Base-by-base conservation (phyloP, 2,329 filamentous ascomycete genomes). In the Neonectria punicea region DNA sequence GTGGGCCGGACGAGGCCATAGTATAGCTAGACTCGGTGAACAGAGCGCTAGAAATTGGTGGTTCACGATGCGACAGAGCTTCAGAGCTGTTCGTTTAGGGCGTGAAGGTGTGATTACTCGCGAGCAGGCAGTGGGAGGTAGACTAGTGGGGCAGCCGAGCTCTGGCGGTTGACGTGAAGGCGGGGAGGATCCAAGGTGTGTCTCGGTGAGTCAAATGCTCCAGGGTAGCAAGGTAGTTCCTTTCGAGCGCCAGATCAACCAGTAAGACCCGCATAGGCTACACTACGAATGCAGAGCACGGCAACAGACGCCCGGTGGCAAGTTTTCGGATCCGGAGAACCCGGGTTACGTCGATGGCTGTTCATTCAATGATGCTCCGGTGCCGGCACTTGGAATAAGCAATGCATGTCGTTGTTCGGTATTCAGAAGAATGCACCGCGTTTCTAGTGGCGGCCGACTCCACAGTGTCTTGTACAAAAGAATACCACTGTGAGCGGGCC, bases 1-100 rank as follows among this genome's bases (percentile, higher is more conserved):
- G 70, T 9, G 68, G 59, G 46, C 70, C 70, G 49, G 77, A 69
- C 60, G 78, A 73, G 53, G 80, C 74, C 79, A 85, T 85, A 65
- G 72, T 77, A 66, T 55, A 43, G 36, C n/a, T 51, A 11, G 20
- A 32, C 18, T 43, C 50, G 53, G 43, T 41, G 43, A 18, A 20
- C 43, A 46, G 18, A 66, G 53, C 20, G 55, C 58, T 59, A 25
- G 41, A 61, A 61, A 28, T 28, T 13, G 57, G 55, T 60, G 51
- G 63, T 58, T 56, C 61, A 63, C 55, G 28, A 58, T 59, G 59
- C 41, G 39, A 53, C 57, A 55, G 54, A 73, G 71, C 71, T 70
- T 58, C 64, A 47, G 54, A 69, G 62, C 71, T 72, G 64, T 67
- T 70, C 50, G 64, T 70, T 53, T 41, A 25, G 32, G 53, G 58